Percentiles rank a stretch among this genome's conserved stretches.
These are phyloP conservation scores for Leccinum longicurvipes DNA, from an alignment of 768 basidiomycete species.

Conservation along the genomic window DNA sequence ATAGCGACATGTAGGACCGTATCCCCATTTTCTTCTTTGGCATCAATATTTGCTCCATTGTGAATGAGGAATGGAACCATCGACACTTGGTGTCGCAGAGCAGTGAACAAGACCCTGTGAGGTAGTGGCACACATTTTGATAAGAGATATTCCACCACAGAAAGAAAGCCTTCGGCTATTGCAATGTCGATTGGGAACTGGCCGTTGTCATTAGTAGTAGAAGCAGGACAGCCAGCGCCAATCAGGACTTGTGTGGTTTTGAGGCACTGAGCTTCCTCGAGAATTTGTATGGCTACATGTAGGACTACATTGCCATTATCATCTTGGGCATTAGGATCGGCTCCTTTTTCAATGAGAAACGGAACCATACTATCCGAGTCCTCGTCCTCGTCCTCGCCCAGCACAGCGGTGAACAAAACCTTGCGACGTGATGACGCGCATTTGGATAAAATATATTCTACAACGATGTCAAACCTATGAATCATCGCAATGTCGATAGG, in stretches of 20 bases:
- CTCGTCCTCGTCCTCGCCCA: too few species aligned
- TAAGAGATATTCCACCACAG: neutral
- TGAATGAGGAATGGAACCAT: neutral
- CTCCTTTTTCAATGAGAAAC: neutral
- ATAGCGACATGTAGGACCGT: neutral
- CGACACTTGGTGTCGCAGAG: neutral
- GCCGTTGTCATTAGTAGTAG: neutral
- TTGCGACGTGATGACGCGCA: too few species aligned
- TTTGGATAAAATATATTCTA: too few species aligned
- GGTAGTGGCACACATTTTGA: neutral
- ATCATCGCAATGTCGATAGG: too few species aligned
- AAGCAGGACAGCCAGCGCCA: neutral
- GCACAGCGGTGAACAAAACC: too few species aligned
- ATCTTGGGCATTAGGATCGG: neutral
- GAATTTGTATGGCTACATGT: neutral
- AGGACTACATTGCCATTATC: neutral
- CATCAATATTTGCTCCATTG: neutral
- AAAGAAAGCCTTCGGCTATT: neutral
- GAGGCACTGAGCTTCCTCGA: neutral
- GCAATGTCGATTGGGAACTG: neutral
- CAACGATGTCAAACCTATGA: too few species aligned
- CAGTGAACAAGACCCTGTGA: neutral
- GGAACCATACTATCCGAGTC: too few species aligned
- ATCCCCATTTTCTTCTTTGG: neutral
- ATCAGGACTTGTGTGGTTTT: neutral